phyloP scores from a whole-genome alignment of 352 stramenopile genomes.

The Phytophthora pistaciae region DNA sequence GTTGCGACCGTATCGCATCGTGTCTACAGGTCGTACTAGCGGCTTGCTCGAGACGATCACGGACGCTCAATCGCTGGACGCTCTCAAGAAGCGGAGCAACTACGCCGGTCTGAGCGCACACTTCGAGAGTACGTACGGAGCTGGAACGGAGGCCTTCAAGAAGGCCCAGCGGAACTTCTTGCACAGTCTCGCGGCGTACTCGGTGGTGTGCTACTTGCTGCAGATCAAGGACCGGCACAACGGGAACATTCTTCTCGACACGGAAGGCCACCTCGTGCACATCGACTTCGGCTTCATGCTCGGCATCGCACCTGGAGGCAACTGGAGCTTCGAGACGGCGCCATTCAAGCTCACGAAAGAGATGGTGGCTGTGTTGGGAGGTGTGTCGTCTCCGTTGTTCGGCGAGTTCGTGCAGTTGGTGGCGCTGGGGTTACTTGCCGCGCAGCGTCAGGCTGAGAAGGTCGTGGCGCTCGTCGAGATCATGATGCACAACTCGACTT shows the following conservation, averaged over 20 bases:
- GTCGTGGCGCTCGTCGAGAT: constrained; percentile 80
- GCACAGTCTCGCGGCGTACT: constrained; percentile 75
- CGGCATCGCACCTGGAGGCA: constrained; percentile 93
- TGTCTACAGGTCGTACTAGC: constrained; percentile 91
- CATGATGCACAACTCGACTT: constrained; percentile 87
- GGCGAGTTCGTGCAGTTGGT: constrained; percentile 81
- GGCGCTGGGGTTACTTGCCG: constrained; percentile 56
- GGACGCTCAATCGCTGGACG: constrained; percentile 96
- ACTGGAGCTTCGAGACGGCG: constrained; percentile 93
- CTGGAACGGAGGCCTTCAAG: constrained; percentile 56
- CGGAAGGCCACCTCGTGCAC: constrained; percentile 92
- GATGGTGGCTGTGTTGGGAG: constrained; percentile 94
- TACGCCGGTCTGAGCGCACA: constrained; percentile 90
- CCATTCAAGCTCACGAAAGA: constrained; percentile 97
- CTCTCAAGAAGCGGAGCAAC: constrained; percentile 92
- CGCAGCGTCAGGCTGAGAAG: constrained; percentile 67
- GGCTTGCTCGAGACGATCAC: constrained; percentile 97
- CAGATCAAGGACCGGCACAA: constrained; percentile 97
- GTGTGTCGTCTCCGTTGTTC: constrained; percentile 60
- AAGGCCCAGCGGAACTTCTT: constrained; percentile 70
- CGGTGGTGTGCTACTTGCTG: constrained; percentile 88
- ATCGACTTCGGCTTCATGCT: constrained; percentile 99
- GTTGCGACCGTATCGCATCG: constrained; percentile 94
- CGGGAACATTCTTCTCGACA: constrained; percentile 96
- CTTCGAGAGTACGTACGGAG: constrained; percentile 92